Evolutionary conservation across 1,284 basidiomycete species (phyloP), one percentile per base, ranked within the genome.

Genomic region (Cutaneotrichosporon arboriforme): DNA sequence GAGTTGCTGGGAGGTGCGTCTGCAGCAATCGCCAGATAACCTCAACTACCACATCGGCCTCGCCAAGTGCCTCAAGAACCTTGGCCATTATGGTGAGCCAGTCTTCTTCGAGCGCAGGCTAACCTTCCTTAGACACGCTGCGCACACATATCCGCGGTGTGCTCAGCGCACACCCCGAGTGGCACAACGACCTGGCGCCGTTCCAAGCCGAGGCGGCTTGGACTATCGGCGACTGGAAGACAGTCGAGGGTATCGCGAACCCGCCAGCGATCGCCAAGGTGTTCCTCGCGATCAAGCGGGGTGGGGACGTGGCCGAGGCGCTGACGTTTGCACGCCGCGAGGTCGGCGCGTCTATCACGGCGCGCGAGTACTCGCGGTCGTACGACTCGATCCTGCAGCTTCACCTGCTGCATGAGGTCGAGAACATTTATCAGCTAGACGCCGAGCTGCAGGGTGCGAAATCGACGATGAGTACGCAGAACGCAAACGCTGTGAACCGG

Each of bases 1-100:
- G 73, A 97, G 94, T 67, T 99, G 96, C 65, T 99, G 96, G 96
- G 96, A 99, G 75, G 87, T 98, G n/a, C 82, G 87, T 44, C 78
- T 99, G 20, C 94, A 97, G 69, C 85, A 90, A 60, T 83, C 84
- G 23, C 94, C 94, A 0, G 84, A 96, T 63, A 90, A 93, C 60
- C 79, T 96, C 8, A 83, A 87, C 26, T 86, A 87, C 56, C 96
- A 99, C 71, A 73, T 96, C 8, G 96, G 96, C 4, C 79, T 99
- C 17, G 76, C 97, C 56, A 84, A 89, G 48, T 98, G 96, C 69
- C 80, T 98, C 48, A 82, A 90, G 40, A 97, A 97, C 68, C 79
- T 99, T 15, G 96, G 96, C 9, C 96, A 99, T 72, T 97, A 98
- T 72, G 93, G 93, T 93, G 64, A 60, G 84, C 60, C 33, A 15